Evolutionary conservation across 148 eudicot species (phyloP).

Genomic region (Hydrangea macrophylla): DNA sequence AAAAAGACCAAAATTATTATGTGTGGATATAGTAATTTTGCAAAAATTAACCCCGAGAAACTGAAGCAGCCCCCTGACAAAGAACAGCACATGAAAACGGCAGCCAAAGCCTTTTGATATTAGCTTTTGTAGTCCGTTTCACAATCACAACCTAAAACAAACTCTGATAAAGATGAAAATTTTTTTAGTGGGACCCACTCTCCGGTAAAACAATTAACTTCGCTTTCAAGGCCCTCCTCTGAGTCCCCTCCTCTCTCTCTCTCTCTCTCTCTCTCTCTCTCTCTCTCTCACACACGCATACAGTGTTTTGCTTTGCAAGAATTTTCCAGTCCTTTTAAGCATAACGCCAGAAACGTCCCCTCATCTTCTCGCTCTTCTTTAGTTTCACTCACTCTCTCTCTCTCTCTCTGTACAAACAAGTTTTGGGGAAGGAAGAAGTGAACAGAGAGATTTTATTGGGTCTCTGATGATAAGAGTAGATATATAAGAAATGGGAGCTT

Average conservation of each 20-base stretch:
- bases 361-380: not conserved
- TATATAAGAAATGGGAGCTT: conserved; percentile 27
- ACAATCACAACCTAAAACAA: not conserved
- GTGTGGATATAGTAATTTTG: too few species aligned
- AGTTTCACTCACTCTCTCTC: not conserved
- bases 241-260: not conserved
- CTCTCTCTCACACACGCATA: not conserved
- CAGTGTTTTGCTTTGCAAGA: not conserved
- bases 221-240: conserved; percentile 9
- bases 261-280: not conserved
- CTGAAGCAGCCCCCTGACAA: not conserved
- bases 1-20: too few species aligned
- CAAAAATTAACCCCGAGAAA: not conserved
- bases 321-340: conserved; percentile 3
- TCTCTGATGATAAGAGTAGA: not conserved
- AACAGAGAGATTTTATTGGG: not conserved
- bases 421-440: too few species aligned
- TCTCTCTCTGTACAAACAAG: not conserved
- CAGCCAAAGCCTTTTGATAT: not conserved
- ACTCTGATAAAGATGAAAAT: not conserved
- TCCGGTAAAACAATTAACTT: not conserved
- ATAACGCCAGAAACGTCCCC: conserved; percentile 3
- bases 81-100: not conserved
- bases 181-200: conserved; percentile 5
- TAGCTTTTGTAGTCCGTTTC: not conserved